These are phyloP conservation scores for Podochytrium sp. DNA, from an alignment of 192 early-diverging fungal genomes.

Conservation along the genomic window DNA sequence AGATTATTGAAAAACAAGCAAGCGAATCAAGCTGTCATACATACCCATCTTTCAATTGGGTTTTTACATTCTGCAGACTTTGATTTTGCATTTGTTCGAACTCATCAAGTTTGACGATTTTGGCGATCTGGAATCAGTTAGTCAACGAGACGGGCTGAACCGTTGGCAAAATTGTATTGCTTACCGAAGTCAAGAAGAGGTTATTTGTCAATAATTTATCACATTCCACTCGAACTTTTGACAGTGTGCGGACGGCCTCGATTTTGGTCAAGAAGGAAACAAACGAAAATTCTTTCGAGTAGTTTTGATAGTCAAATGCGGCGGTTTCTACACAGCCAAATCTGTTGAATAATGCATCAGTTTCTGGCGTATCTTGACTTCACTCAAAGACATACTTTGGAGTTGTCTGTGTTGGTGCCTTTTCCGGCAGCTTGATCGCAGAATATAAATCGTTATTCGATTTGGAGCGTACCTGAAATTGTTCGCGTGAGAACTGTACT, in stretches of 20 bases:
- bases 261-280: conserved; percentile 57
- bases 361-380: background rate
- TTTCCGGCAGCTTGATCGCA: conserved; percentile 16
- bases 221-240: conserved; percentile 58
- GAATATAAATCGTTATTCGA: conserved; percentile 9
- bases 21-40: background rate
- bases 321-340: conserved; percentile 32
- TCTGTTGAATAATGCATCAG: conserved; percentile 7
- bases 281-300: conserved; percentile 49
- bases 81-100: conserved; percentile 63
- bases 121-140: conserved; percentile 43
- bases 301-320: conserved; percentile 46
- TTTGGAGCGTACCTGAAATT: background rate
- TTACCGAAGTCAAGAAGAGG: conserved; percentile 33
- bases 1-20: background rate
- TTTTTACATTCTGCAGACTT: conserved; percentile 54
- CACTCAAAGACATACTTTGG: background rate
- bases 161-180: background rate
- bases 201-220: conserved; percentile 48
- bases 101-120: conserved; percentile 62
- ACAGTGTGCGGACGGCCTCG: conserved; percentile 56
- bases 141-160: background rate
- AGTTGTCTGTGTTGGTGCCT: too few species aligned
- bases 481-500: background rate
- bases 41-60: conserved; percentile 55